Conservation (phyloP, 2,329 filamentous ascomycete species). For the Lasiodiplodia theobromae region DNA sequence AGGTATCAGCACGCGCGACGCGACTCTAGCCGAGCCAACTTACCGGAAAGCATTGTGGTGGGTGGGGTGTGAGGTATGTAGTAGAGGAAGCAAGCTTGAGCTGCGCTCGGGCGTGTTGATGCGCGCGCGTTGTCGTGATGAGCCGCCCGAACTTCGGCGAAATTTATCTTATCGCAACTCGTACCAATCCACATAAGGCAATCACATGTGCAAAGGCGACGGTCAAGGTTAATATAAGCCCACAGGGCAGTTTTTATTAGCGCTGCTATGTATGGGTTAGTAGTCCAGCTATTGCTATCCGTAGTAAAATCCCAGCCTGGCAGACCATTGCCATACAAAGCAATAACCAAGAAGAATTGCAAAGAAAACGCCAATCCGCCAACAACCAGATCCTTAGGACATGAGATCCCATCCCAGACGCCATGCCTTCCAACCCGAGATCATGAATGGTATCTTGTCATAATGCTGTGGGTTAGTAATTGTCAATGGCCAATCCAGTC, state of each 20-base stretch:
- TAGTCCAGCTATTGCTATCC: slow-evolving; percentile 20
- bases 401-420: slow-evolving; percentile 17
- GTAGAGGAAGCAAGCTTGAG: neutral
- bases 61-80: neutral
- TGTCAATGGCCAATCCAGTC: neutral
- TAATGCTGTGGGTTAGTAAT: slow-evolving; percentile 24
- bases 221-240: neutral
- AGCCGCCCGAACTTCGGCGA: slow-evolving; percentile 10
- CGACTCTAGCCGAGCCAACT: neutral
- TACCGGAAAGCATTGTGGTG: slow-evolving; percentile 29
- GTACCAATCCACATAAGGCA: neutral
- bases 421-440: slow-evolving; percentile 6
- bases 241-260: slow-evolving; percentile 14
- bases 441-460: slow-evolving; percentile 20
- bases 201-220: neutral
- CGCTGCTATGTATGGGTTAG: slow-evolving; percentile 16
- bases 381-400: slow-evolving; percentile 11
- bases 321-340: slow-evolving; percentile 6
- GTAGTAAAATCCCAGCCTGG: neutral
- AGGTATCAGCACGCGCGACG: neutral
- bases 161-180: slow-evolving; percentile 22
- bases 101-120: slow-evolving; percentile 19
- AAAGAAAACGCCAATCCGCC: slow-evolving; percentile 7
- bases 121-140: slow-evolving; percentile 27
- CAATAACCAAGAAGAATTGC: slow-evolving; percentile 19